phyloP scores from a whole-genome alignment of 2,329 filamentous ascomycete species.

The Fusarium sp. region DNA sequence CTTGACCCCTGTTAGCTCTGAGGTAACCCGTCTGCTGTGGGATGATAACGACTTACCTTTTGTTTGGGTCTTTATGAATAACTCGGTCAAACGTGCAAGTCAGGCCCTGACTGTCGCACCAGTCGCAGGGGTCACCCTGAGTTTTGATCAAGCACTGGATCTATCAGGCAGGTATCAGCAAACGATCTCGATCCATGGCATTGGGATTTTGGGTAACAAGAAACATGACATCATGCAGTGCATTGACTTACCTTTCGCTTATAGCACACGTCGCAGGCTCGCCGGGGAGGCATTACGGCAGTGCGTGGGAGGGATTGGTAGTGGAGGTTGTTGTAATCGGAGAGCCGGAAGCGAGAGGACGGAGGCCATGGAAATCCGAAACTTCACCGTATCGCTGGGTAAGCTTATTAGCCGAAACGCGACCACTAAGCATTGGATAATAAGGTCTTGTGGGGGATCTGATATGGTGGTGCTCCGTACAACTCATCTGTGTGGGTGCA shows the following conservation, averaged over 20 bases:
- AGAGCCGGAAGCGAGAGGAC: constrained; percentile 33
- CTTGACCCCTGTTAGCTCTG: not conserved
- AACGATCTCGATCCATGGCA: not conserved
- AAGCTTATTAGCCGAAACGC: not conserved
- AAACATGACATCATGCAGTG: not conserved
- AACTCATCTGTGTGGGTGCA: not conserved
- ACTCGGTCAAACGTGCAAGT: constrained; percentile 45
- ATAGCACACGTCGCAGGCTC: constrained; percentile 39
- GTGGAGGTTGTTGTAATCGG: constrained; percentile 35
- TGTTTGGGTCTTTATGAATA: constrained; percentile 35
- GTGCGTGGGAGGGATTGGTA: not conserved
- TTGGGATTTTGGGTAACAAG: not conserved
- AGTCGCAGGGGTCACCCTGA: constrained; percentile 38
- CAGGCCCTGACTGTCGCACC: constrained; percentile 42
- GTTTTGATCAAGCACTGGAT: constrained; percentile 44
- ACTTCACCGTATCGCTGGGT: not conserved
- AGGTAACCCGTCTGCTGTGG: not conserved
- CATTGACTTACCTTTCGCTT: constrained; percentile 39
- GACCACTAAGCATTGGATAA: no score
- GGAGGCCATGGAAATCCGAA: not conserved
- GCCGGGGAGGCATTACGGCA: constrained; percentile 37
- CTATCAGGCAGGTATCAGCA: constrained; percentile 9
- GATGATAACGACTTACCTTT: constrained; percentile 25
- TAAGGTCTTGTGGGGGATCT: not conserved
- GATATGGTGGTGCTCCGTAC: not conserved